Evolutionary conservation across 257 asterid species (phyloP), one percentile per base, ranked within the genome.

Genomic region (Parsonsia alboflavescens): DNA sequence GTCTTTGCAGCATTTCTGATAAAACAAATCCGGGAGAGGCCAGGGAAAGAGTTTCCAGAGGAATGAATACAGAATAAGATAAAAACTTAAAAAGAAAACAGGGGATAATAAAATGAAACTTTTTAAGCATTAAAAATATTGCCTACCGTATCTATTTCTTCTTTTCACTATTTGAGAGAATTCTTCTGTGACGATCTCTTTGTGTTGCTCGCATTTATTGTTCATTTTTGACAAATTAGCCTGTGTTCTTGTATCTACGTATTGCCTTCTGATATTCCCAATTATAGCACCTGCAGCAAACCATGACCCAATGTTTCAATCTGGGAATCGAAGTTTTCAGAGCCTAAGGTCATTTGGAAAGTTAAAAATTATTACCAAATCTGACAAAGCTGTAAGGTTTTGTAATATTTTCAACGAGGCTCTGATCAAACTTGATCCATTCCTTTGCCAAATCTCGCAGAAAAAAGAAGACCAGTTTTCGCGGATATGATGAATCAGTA

Each of bases 181-280:
- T 28, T 79, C 77, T 49, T 88, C 86, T 12, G 86, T 73, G 41
- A 53, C 24, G 30, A 82, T 52, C 63, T 75, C 85, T 21, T 53
- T 24, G 19, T 88, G 82, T 76, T 71, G 84, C 16, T 61, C 77
- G 24, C 71, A 52, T 52, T 54, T 75, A 70, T 85, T 66, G 48
- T 74, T 79, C 0, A 90, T 68, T 82, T 80, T 90, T 9, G 84
- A 77, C 68, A 88, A 50, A 74, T 90, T 88, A 59, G 87, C 68
- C 46, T 88, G 96, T 73, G 96, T 85, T 70, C 91, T 88, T 71
- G 84, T 78, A 70, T 88, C 96, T 21, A 45, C 78, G 75, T 90
- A 90, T 56, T 86, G 88, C 80, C 84, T 82, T 79, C 81, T 77
- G 68, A 84, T 66, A 67, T 73, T 84, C 58, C 86, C 90, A 69